Conservation (phyloP, 2,329 filamentous ascomycete genomes). For the Xylaria sp. region DNA sequence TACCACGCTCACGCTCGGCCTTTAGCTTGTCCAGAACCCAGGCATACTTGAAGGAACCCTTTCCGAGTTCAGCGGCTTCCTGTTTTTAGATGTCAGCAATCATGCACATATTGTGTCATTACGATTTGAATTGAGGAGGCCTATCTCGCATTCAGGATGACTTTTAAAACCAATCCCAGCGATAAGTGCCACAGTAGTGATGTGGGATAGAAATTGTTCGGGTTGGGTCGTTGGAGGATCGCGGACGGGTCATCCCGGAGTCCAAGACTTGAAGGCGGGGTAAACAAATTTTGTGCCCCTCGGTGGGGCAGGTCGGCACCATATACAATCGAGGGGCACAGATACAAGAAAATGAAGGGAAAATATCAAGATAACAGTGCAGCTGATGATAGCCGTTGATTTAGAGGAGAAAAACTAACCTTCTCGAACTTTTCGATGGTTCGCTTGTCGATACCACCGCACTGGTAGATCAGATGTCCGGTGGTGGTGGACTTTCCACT, state of each 20-base stretch:
- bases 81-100: conserved; percentile 54
- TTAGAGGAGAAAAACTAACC: conserved; percentile 67
- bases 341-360: conserved; percentile 20
- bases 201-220: background rate
- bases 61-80: conserved; percentile 99
- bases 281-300: conserved; percentile 48
- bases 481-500: conserved; percentile 69
- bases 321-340: conserved; percentile 27
- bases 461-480: conserved; percentile 99
- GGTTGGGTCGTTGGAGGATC: conserved; percentile 6
- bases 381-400: conserved; percentile 8
- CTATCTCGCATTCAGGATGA: background rate
- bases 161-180: background rate
- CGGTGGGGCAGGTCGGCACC: conserved; percentile 39
- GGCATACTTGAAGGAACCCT: conserved; percentile 99
- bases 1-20: conserved; percentile 99
- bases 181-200: background rate
- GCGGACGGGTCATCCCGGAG: conserved; percentile 17
- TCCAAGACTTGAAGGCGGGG: conserved; percentile 46
- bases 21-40: conserved; percentile 99
- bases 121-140: background rate
- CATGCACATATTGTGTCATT: background rate
- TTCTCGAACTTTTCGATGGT: conserved; percentile 99
- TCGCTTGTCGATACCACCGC: conserved; percentile 99
- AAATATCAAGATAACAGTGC: conserved; percentile 46